A percentile compares a stretch with the other conserved stretches of the same genome.
Evolutionary conservation across 164 flowering plant species (phyloP).

Genomic region (Liriodendron chinense): DNA sequence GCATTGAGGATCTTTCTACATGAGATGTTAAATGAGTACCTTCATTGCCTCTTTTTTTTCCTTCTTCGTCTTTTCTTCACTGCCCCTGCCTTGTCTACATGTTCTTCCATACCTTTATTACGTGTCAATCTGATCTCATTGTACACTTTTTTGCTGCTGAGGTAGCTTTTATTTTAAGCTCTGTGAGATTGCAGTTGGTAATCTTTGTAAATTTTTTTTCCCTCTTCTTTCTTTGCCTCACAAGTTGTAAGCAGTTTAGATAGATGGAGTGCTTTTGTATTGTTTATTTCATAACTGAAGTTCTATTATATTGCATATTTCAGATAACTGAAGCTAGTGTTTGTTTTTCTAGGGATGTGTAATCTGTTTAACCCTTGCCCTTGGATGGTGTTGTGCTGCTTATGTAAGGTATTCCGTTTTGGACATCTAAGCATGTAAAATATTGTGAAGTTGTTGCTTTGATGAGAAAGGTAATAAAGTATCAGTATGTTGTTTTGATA

Average conservation of each 20-base stretch:
- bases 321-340: not conserved
- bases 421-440: not conserved
- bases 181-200: too few species aligned
- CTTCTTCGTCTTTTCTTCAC: not conserved
- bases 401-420: slow-evolving; percentile 65
- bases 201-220: too few species aligned
- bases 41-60: too few species aligned
- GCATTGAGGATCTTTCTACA: not conserved
- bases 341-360: slow-evolving; percentile 63
- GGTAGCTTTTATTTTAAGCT: too few species aligned
- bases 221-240: too few species aligned
- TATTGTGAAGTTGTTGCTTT: slow-evolving; percentile 5
- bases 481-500: not conserved
- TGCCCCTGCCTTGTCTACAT: too few species aligned
- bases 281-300: not conserved
- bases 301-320: slow-evolving; percentile 1
- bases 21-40: not conserved
- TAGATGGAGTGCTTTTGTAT: not conserved
- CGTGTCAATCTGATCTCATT: not conserved
- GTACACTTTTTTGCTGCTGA: too few species aligned
- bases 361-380: slow-evolving; percentile 83
- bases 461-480: not conserved
- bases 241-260: too few species aligned
- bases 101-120: not conserved
- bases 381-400: slow-evolving; percentile 87